Percentiles rank a stretch among this genome's conserved stretches.
Evolutionary conservation across 208 protist species (phyloP).

Genomic region (Zelonia costaricensis): DNA sequence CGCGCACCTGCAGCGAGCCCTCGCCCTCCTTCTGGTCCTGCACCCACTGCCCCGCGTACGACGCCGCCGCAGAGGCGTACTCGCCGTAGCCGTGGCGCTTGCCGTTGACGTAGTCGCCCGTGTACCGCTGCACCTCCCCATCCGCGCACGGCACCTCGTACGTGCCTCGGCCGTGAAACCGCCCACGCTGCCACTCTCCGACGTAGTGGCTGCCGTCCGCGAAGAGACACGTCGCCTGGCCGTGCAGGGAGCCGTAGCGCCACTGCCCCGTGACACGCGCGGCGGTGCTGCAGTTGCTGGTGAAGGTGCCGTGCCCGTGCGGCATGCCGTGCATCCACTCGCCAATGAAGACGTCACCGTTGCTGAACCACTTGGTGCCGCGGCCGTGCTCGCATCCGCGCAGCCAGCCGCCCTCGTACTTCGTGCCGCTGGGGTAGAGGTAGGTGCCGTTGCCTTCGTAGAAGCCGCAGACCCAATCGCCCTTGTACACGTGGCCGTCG

Average conservation of each 20-base stretch:
- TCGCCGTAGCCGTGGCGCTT: constrained; percentile 70
- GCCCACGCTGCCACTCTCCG: constrained; percentile 65
- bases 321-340: constrained; percentile 71
- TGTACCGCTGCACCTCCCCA: constrained; percentile 42
- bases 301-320: constrained; percentile 79
- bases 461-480: constrained; percentile 76
- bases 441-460: constrained; percentile 81
- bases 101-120: constrained; percentile 61
- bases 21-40: constrained; percentile 71
- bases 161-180: constrained; percentile 66
- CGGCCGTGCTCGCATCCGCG: constrained; percentile 67
- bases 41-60: constrained; percentile 80
- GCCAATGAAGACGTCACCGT: constrained; percentile 77
- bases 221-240: constrained; percentile 64
- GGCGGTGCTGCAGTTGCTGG: constrained; percentile 36
- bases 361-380: constrained; percentile 76
- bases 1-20: constrained; percentile 47
- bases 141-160: constrained; percentile 24
- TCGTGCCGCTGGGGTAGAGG: constrained; percentile 62
- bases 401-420: constrained; percentile 81
- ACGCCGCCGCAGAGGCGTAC: constrained; percentile 44
- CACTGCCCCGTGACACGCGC: constrained; percentile 77
- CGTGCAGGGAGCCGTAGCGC: constrained; percentile 61
- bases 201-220: constrained; percentile 71
- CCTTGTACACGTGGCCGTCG: constrained; percentile 90